Evolutionary conservation across 345 rosid genomes (phyloP).

Genomic region (Arabidopsis arenosa): DNA sequence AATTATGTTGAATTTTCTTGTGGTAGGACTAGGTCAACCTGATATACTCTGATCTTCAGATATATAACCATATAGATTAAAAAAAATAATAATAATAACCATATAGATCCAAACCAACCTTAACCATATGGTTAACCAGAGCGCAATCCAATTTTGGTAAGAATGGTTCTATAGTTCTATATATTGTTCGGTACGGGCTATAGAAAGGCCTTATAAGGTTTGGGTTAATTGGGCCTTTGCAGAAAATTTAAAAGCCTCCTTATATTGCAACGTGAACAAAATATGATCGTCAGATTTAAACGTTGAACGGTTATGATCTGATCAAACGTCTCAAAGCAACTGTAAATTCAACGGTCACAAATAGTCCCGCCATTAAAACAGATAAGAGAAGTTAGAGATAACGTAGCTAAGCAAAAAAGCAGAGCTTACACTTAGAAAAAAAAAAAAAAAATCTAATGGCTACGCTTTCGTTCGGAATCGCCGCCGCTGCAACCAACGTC

Average conservation of each 20-base stretch:
- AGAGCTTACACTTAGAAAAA: not conserved
- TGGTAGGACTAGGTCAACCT: not conserved
- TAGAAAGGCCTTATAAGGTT: slow-evolving; percentile 3
- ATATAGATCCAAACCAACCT: not conserved
- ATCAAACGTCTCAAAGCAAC: slow-evolving; percentile 7
- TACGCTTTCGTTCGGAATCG: slow-evolving; percentile 58
- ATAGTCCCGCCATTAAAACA: slow-evolving; percentile 39
- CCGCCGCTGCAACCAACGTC: slow-evolving; percentile 44
- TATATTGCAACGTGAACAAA: not conserved
- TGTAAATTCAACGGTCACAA: slow-evolving; percentile 43
- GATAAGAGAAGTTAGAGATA: slow-evolving; percentile 41
- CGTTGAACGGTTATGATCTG: slow-evolving; percentile 19
- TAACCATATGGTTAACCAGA: not conserved
- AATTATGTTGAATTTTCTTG: not conserved
- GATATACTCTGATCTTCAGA: no score
- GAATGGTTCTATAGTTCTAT: not conserved
- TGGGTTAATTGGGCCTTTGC: slow-evolving; percentile 15
- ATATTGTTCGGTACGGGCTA: not conserved
- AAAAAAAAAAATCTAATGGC: slow-evolving; percentile 49
- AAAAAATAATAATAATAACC: no score
- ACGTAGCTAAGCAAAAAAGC: slow-evolving; percentile 22
- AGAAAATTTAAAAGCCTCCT: no score
- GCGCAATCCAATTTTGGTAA: not conserved
- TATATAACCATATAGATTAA: no score
- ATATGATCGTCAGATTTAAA: not conserved